Percentiles rank a stretch among this genome's conserved stretches.
phyloP scores from a whole-genome alignment of 1,139 yeast genomes.

The Lodderomyces oxycetoniae region DNA sequence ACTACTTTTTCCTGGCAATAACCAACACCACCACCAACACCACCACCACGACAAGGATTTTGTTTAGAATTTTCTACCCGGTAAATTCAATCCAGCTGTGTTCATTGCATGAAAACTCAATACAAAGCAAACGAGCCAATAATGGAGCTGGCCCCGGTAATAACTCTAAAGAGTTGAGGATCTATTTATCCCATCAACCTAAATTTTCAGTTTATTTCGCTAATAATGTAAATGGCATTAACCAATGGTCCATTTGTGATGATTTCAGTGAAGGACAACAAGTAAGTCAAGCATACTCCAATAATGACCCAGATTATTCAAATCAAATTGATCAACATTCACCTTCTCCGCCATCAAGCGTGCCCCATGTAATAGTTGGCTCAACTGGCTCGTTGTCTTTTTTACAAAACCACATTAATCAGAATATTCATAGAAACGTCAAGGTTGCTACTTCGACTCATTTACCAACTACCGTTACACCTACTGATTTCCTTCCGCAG shows the following conservation, averaged over 20 bases:
- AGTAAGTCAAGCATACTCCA: constrained; percentile 53
- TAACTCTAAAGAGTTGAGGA: constrained; percentile 36
- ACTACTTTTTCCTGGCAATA: constrained; percentile 68
- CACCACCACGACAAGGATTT: constrained; percentile 53
- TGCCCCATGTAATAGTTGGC: constrained; percentile 56
- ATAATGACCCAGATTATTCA: constrained; percentile 14
- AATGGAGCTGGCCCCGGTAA: not conserved
- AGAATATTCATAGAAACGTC: constrained; percentile 23
- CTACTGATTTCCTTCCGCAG: not conserved
- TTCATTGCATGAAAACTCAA: constrained; percentile 46
- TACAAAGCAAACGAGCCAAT: constrained; percentile 17
- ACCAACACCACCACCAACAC: constrained; percentile 56
- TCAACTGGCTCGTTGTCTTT: constrained; percentile 47
- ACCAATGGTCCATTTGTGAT: constrained; percentile 80
- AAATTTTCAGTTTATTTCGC: constrained; percentile 71
- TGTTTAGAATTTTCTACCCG: constrained; percentile 70
- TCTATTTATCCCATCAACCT: constrained; percentile 56
- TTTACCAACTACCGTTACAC: constrained; percentile 1
- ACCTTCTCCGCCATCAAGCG: constrained; percentile 18
- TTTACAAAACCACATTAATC: constrained; percentile 51
- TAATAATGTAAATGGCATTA: constrained; percentile 47
- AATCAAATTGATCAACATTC: constrained; percentile 10
- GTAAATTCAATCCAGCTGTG: constrained; percentile 42
- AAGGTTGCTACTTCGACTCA: constrained; percentile 1
- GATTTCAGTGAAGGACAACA: constrained; percentile 82